Percentiles rank a stretch among this genome's conserved stretches.
phyloP scores from a whole-genome alignment of 768 basidiomycete genomes.

The Brasilioporus rufonigricans region DNA sequence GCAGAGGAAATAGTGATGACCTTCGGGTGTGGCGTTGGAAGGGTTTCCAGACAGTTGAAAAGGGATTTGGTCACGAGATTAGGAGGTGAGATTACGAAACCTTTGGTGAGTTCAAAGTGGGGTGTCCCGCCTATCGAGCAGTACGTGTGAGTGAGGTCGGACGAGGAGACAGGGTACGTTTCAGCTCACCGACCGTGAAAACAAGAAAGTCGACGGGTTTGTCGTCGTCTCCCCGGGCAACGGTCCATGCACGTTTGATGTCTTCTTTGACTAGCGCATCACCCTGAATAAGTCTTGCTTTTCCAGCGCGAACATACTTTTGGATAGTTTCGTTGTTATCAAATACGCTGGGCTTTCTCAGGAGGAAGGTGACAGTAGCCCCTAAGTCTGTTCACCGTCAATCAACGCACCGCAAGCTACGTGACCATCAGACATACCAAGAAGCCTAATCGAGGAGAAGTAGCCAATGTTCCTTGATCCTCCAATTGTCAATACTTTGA shows the following conservation, averaged over 20 bases:
- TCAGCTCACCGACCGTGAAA: constrained; percentile 57
- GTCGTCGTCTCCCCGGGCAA: constrained; percentile 26
- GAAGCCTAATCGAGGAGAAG: constrained; percentile 43
- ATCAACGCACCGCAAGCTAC: background rate
- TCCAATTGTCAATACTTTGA: constrained; percentile 44
- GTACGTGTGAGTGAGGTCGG: background rate
- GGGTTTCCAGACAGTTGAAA: constrained; percentile 53
- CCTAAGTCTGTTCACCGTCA: constrained; percentile 45
- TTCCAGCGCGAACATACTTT: constrained; percentile 45
- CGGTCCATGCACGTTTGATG: constrained; percentile 51
- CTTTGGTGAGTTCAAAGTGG: constrained; percentile 45
- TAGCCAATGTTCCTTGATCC: constrained; percentile 59
- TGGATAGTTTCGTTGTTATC: constrained; percentile 55
- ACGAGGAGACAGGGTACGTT: background rate
- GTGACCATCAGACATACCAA: constrained; percentile 34
- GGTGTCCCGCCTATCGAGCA: constrained; percentile 27
- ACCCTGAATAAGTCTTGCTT: constrained; percentile 55
- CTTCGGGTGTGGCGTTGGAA: constrained; percentile 47
- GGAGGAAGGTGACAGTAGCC: constrained; percentile 59
- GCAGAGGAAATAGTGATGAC: constrained; percentile 53
- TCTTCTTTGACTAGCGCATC: constrained; percentile 57
- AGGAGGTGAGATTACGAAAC: constrained; percentile 45
- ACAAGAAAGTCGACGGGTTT: constrained; percentile 51
- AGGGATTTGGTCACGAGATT: constrained; percentile 60
- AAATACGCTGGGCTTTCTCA: constrained; percentile 52